Base-by-base conservation (phyloP, 805 yeast species). In the Starmerella floris region DNA sequence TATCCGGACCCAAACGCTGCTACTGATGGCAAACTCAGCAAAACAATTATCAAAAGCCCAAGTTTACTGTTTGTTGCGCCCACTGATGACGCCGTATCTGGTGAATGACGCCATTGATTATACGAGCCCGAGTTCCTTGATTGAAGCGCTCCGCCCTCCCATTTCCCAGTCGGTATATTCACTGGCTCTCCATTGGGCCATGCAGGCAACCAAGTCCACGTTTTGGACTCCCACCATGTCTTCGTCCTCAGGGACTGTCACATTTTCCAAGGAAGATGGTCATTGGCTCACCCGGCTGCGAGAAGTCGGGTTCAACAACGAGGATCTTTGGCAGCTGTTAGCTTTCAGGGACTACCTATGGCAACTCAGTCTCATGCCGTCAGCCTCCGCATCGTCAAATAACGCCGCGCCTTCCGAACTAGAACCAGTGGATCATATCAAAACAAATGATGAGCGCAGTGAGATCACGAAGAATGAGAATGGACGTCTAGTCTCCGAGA, bases 251-350 rank as follows among this genome's bases (percentile, higher is more conserved):
- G 26, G 30, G 17, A 37, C 50, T 3, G 44, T 42, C 11, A 35
- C 51, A 2, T 48, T 48, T 31, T 53, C 60, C 1, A 39, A 51
- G 10, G 64, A 62, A 28, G 66, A 62, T 36, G 55, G 54, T 33
- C 55, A 54, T 19, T 62, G 94, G 85, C 64, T 84, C n/a, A 73
- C 73, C 30, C 75, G 78, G 48, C 63, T 88, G 34, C 70, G 73
- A 37, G 67, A 78, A 2, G 67, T 83, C n/a, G 97, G 96, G 0
- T 61, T 88, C 40, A 67, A 66, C 6, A 83, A 76, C 9, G 67
- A 65, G 6, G 93, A 84, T 35, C 52, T 83, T 22, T 88, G 96
- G 96, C 88, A 87, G 58, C 62, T 88, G 11, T 77, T 77, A 15
- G 73, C 73, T 3, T 59, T 84, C 43, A 67, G 87, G 43, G 77